Conservation (phyloP, 192 early-diverging fungal species). For the Entophlyctis luteolus region DNA sequence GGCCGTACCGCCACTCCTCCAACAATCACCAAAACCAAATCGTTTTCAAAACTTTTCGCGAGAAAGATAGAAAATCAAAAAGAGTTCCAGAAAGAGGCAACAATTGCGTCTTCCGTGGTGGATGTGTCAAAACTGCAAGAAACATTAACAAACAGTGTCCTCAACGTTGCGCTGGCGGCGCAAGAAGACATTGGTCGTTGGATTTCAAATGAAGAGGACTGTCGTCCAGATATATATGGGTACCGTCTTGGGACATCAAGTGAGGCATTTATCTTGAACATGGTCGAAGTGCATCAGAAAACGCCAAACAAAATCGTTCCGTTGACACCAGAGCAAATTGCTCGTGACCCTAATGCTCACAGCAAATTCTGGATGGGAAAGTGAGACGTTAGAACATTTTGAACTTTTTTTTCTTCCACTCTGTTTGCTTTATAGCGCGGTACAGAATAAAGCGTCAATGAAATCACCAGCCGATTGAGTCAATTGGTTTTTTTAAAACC, state of each 20-base stretch:
- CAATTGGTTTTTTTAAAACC: too few species aligned
- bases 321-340: constrained; percentile 1
- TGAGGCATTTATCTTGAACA: background rate
- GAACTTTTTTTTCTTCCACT: too few species aligned
- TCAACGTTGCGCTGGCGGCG: background rate
- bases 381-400: too few species aligned
- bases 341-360: constrained; percentile 13
- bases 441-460: too few species aligned
- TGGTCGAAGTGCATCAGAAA: background rate
- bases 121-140: constrained; percentile 8
- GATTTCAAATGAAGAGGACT: background rate
- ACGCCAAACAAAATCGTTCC: background rate
- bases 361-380: constrained; percentile 14
- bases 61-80: background rate
- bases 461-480: too few species aligned
- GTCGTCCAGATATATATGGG: constrained; percentile 14
- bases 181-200: background rate
- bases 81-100: background rate
- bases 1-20: background rate
- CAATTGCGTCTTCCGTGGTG: background rate
- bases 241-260: constrained; percentile 13
- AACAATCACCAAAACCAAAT: background rate
- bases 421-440: too few species aligned
- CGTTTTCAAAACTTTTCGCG: background rate
- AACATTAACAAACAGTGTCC: background rate